These are phyloP conservation scores for Xylaria sp. DNA, from an alignment of 2,329 filamentous ascomycete genomes.

Conservation along the genomic window DNA sequence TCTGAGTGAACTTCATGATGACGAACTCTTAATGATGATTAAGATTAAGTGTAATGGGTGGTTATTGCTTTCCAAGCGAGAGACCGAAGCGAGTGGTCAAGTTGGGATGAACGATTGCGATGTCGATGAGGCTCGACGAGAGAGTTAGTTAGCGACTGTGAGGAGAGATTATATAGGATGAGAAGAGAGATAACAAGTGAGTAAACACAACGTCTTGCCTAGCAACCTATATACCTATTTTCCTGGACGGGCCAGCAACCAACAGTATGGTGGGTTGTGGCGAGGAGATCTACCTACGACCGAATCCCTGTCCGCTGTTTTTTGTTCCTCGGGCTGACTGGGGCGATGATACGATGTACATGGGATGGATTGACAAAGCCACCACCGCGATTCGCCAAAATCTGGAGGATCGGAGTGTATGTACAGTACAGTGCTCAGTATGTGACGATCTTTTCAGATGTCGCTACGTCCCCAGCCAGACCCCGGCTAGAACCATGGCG, in stretches of 20 bases:
- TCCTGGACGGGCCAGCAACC: constrained; percentile 36
- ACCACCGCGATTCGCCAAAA: constrained; percentile 1
- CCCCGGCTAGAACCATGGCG: not conserved
- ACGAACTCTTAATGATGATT: constrained; percentile 35
- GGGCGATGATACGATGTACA: constrained; percentile 36
- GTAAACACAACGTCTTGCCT: constrained; percentile 30
- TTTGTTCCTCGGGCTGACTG: constrained; percentile 32
- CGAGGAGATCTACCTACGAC: constrained; percentile 41
- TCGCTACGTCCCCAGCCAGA: constrained; percentile 1
- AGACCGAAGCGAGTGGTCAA: constrained; percentile 40
- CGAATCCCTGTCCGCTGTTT: constrained; percentile 37
- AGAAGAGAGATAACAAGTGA: constrained; percentile 21
- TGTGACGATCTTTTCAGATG: constrained; percentile 9
- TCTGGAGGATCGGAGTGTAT: constrained; percentile 14
- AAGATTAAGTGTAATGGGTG: constrained; percentile 41
- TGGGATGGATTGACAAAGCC: constrained; percentile 19
- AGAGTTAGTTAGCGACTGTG: constrained; percentile 44
- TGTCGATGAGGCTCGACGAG: constrained; percentile 37
- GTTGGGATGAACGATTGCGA: constrained; percentile 32
- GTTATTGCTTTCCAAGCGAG: constrained; percentile 39
- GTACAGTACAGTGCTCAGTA: not conserved
- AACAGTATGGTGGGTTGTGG: constrained; percentile 40
- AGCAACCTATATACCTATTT: constrained; percentile 43
- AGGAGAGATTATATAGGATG: constrained; percentile 42
- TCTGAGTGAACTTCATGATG: constrained; percentile 53